Evolutionary conservation across 345 rosid species (phyloP).

Genomic region (Gynandropsis gynandra): DNA sequence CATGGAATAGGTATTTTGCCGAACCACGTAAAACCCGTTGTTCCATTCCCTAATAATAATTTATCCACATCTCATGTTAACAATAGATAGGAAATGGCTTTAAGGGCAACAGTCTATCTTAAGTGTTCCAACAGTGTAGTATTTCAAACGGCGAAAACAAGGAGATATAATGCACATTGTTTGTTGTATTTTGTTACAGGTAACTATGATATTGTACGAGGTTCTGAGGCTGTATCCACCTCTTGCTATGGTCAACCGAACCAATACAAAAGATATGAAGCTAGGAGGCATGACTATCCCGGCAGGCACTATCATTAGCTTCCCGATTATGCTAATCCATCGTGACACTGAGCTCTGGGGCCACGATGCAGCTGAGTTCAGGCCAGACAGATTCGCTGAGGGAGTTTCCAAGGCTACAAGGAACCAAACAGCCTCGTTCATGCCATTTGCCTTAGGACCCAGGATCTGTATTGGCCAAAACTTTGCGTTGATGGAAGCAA

Average conservation of each 20-base stretch:
- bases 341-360: conserved; percentile 35
- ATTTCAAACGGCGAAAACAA: too few species aligned
- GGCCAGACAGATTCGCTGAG: conserved; percentile 30
- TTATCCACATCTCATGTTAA: too few species aligned
- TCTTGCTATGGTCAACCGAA: conserved; percentile 1
- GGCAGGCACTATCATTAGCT: conserved; percentile 7
- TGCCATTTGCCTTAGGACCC: not conserved
- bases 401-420: conserved; percentile 34
- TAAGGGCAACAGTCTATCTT: too few species aligned
- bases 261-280: conserved; percentile 21
- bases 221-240: conserved; percentile 40
- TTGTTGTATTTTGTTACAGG: conserved; percentile 15
- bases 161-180: too few species aligned
- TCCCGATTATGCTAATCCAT: conserved; percentile 29
- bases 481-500: conserved; percentile 42
- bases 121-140: too few species aligned
- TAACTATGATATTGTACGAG: conserved; percentile 32
- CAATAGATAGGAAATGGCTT: too few species aligned
- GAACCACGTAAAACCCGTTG: too few species aligned
- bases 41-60: too few species aligned
- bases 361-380: conserved; percentile 37
- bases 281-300: conserved; percentile 26
- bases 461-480: conserved; percentile 39
- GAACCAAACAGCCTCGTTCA: conserved; percentile 2
- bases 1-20: too few species aligned